phyloP scores from a whole-genome alignment of 805 yeast species.

The Zygoascus flipseniorum region DNA sequence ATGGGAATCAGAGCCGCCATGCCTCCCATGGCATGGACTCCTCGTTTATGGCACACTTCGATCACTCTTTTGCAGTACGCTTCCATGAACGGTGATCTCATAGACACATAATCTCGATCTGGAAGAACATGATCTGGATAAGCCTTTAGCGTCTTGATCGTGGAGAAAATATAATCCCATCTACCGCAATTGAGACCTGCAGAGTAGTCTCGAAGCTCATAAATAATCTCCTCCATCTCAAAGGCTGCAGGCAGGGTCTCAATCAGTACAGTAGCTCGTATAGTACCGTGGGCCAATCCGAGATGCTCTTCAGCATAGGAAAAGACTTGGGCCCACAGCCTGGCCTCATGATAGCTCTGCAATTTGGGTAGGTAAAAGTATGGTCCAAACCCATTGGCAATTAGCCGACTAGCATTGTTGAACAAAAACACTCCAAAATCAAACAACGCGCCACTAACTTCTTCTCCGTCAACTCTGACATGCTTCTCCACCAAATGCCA shows the following conservation, averaged over 20 bases:
- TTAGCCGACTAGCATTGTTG: constrained; percentile 52
- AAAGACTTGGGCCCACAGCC: constrained; percentile 65
- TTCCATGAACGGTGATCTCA: constrained; percentile 62
- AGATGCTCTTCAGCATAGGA: constrained; percentile 51
- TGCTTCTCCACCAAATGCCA: constrained; percentile 66
- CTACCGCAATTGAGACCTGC: constrained; percentile 68
- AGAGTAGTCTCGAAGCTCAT: constrained; percentile 58
- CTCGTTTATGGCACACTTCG: constrained; percentile 58
- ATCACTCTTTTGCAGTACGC: constrained; percentile 57
- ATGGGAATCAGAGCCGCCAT: constrained; percentile 72
- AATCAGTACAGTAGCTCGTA: constrained; percentile 59
- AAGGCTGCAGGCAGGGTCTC: constrained; percentile 65
- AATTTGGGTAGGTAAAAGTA: constrained; percentile 65
- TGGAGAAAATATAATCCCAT: constrained; percentile 67
- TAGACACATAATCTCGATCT: constrained; percentile 60
- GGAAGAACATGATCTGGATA: constrained; percentile 53
- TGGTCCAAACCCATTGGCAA: constrained; percentile 55
- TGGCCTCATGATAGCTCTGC: constrained; percentile 67
- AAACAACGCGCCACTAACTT: constrained; percentile 53
- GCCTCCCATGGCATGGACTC: constrained; percentile 69
- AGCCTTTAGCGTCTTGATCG: constrained; percentile 53
- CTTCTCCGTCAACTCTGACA: constrained; percentile 54
- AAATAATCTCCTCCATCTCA: constrained; percentile 69
- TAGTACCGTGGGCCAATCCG: constrained; percentile 53
- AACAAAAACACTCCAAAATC: constrained; percentile 62